These are phyloP conservation scores for Chlorella sp. DNA, from an alignment of 139 green algal species.

Conservation along the genomic window DNA sequence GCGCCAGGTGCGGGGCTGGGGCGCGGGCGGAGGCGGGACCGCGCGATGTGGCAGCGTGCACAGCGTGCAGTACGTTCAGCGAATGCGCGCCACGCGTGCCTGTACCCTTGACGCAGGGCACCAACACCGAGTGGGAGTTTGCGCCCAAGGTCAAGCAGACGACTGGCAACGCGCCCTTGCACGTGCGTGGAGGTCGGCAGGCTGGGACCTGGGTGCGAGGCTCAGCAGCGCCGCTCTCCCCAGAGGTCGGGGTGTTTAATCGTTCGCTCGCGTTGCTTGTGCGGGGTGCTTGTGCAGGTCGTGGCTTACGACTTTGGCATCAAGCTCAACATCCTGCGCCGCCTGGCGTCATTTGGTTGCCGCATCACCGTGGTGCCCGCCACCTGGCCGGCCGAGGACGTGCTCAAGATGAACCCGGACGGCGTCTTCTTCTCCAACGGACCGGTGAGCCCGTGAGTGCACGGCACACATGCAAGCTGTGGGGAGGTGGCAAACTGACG, in stretches of 20 bases:
- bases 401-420: constrained; percentile 94
- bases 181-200: too few relatives aligned
- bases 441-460: constrained; percentile 48
- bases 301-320: constrained; percentile 97
- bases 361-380: constrained; percentile 94
- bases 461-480: too few relatives aligned
- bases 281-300: constrained; percentile 46
- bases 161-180: constrained; percentile 29
- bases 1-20: too few relatives aligned
- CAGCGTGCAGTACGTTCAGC: too few relatives aligned
- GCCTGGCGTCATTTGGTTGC: constrained; percentile 89
- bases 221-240: too few relatives aligned
- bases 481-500: too few relatives aligned
- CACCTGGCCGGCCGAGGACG: constrained; percentile 79
- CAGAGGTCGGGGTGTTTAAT: not conserved
- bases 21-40: too few relatives aligned
- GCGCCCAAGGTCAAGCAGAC: constrained; percentile 1
- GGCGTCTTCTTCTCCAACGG: constrained; percentile 97
- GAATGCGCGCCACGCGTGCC: too few relatives aligned
- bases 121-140: constrained; percentile 93
- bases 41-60: too few relatives aligned
- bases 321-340: constrained; percentile 98
- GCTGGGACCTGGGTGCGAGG: too few relatives aligned
- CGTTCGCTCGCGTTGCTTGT: not conserved
- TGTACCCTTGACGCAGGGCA: too few relatives aligned